Conservation (phyloP, 1,284 basidiomycete genomes). For the Leucoagaricus sp. region DNA sequence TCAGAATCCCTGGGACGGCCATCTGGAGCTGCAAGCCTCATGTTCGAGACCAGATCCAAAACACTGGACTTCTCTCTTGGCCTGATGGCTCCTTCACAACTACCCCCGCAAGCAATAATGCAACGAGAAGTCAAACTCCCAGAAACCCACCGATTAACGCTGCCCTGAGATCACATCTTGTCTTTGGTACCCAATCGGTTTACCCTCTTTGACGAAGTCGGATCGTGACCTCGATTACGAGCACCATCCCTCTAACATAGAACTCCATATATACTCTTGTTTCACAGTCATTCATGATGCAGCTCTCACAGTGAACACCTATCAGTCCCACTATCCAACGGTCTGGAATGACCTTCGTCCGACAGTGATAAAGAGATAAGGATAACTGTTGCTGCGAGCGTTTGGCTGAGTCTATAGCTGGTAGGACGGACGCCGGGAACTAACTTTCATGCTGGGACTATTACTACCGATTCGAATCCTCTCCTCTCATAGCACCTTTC, state of each 20-base stretch:
- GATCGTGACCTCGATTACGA: neutral
- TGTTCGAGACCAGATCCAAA: neutral
- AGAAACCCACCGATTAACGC: neutral
- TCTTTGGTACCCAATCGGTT: constrained; percentile 1
- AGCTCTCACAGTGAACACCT: neutral
- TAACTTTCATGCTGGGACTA: neutral
- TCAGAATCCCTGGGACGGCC: neutral
- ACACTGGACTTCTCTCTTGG: neutral
- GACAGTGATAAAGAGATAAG: neutral
- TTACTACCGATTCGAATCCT: neutral
- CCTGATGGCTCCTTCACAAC: neutral
- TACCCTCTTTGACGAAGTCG: neutral
- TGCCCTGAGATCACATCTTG: constrained; percentile 2
- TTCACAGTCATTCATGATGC: neutral
- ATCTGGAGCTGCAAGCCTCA: neutral
- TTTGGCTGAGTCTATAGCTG: no score
- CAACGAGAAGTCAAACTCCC: constrained; percentile 6
- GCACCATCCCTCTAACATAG: neutral
- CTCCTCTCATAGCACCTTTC: neutral
- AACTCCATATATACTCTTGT: neutral
- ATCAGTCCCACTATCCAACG: neutral
- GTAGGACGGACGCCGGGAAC: no score
- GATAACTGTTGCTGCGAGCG: no score
- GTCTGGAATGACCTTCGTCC: neutral
- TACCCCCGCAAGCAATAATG: neutral